These are phyloP conservation scores for Alternaria arborescens DNA, from an alignment of 2,329 filamentous ascomycete genomes.

Conservation along the genomic window DNA sequence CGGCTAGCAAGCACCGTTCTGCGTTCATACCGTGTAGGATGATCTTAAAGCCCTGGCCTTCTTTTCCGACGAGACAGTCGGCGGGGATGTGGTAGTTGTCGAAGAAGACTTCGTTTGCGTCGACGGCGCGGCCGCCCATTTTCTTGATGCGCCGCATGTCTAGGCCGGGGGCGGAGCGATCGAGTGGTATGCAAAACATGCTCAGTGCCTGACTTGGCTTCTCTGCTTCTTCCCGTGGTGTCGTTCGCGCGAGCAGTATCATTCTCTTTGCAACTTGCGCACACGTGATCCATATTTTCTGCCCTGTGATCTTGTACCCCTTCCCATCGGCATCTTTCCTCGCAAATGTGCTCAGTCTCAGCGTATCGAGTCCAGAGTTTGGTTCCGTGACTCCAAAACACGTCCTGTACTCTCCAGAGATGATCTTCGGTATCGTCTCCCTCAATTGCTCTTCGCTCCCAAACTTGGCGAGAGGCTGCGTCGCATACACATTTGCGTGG, in stretches of 20 bases:
- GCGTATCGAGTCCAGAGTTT: conserved; percentile 79
- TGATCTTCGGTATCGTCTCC: conserved; percentile 73
- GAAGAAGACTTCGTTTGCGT: conserved; percentile 89
- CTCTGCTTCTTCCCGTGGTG: conserved; percentile 69
- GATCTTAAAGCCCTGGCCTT: conserved; percentile 81
- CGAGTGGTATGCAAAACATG: conserved; percentile 81
- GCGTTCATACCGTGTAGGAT: conserved; percentile 60
- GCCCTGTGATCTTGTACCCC: conserved; percentile 73
- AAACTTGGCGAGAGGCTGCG: conserved; percentile 77
- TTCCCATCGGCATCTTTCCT: conserved; percentile 59
- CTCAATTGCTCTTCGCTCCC: conserved; percentile 71
- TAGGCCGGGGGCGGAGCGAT: conserved; percentile 67
- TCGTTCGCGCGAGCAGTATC: conserved; percentile 82
- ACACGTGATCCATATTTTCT: conserved; percentile 91
- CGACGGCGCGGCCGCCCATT: conserved; percentile 83
- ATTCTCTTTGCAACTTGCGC: conserved; percentile 84
- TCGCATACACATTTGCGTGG: conserved; percentile 74
- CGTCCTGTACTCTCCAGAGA: conserved; percentile 73
- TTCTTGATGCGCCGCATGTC: conserved; percentile 79
- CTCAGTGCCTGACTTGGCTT: conserved; percentile 80
- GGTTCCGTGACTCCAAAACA: conserved; percentile 91
- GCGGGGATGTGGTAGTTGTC: conserved; percentile 75
- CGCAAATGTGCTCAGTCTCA: conserved; percentile 64
- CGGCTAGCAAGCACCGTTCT: conserved; percentile 64
- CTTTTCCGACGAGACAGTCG: conserved; percentile 71